A percentile compares a stretch with the other conserved stretches of the same genome.
phyloP scores from a whole-genome alignment of 345 rosid species.

The Corchorus olitorius region DNA sequence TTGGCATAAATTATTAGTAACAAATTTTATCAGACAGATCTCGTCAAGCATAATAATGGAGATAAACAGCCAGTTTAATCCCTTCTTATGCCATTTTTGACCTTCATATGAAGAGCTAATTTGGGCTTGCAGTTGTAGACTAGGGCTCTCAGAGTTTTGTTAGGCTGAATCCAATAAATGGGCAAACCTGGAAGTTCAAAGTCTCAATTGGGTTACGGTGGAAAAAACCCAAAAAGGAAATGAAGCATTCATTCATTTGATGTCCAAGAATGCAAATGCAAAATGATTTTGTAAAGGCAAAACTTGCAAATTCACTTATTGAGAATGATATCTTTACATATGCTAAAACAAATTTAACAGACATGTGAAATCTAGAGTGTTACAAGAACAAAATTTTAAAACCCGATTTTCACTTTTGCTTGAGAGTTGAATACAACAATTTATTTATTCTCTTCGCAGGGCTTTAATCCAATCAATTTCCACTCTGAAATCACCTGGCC shows the following conservation, averaged over 20 bases:
- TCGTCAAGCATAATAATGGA: too few relatives aligned
- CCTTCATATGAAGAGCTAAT: background rate
- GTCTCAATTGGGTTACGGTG: background rate
- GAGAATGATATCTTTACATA: background rate
- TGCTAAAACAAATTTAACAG: background rate
- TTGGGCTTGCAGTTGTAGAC: background rate
- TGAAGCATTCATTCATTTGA: background rate
- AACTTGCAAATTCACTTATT: background rate
- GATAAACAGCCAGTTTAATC: too few relatives aligned
- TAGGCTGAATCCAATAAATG: background rate
- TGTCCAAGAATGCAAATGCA: background rate
- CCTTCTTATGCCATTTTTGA: background rate
- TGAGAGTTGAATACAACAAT: too few relatives aligned
- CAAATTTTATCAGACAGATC: too few relatives aligned
- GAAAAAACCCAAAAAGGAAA: background rate
- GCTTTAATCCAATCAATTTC: slow-evolving; percentile 95
- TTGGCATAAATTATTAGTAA: background rate
- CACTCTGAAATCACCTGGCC: slow-evolving; percentile 76
- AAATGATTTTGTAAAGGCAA: background rate
- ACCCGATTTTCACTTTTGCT: too few relatives aligned
- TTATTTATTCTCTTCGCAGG: slow-evolving; percentile 26
- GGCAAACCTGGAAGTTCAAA: background rate
- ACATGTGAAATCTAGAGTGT: slow-evolving; percentile 10
- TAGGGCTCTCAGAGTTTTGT: background rate
- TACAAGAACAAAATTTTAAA: slow-evolving; percentile 11